Conservation (phyloP, 306 rosid genomes). For the Vigna angularis region DNA sequence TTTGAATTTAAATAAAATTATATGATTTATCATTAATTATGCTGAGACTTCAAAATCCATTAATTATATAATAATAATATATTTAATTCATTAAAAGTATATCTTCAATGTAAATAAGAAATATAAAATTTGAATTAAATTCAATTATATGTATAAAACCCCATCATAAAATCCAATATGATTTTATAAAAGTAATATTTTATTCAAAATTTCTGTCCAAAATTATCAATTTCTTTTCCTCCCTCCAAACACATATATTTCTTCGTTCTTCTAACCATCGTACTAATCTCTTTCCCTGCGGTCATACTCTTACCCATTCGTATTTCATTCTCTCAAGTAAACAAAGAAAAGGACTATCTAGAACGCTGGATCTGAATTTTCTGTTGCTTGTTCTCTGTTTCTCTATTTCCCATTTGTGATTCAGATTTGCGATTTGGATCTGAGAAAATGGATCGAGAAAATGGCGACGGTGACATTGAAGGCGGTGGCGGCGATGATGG, state of each 20-base stretch:
- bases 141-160: too few relatives aligned
- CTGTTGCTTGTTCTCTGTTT: constrained; percentile 4
- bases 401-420: background rate
- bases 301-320: background rate
- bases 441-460: constrained; percentile 43
- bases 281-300: background rate
- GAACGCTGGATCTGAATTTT: constrained; percentile 41
- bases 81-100: too few relatives aligned
- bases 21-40: too few relatives aligned
- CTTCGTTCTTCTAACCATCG: background rate
- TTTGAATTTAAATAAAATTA: too few relatives aligned
- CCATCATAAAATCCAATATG: too few relatives aligned
- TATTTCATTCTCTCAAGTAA: background rate
- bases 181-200: background rate
- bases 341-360: background rate
- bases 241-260: constrained; percentile 23
- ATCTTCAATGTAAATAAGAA: too few relatives aligned
- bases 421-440: constrained; percentile 42
- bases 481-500: constrained; percentile 66
- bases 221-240: constrained; percentile 6
- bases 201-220: background rate
- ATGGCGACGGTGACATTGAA: constrained; percentile 86
- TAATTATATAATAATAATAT: too few relatives aligned
- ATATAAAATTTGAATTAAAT: too few relatives aligned
- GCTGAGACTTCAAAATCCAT: too few relatives aligned